phyloP scores from a whole-genome alignment of 768 basidiomycete genomes.

The Leccinum boreale region DNA sequence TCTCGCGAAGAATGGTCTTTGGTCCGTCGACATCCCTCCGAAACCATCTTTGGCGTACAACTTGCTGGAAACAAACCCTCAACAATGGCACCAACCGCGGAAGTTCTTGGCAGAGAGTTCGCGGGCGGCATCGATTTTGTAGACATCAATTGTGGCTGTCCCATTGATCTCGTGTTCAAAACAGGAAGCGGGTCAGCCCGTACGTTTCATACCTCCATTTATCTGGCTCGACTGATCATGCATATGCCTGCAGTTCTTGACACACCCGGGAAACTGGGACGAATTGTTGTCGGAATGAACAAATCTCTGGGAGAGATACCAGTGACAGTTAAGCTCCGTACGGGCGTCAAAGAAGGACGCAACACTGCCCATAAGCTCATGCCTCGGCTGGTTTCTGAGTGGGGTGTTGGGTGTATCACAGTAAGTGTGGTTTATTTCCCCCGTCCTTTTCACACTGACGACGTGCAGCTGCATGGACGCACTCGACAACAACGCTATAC shows the following conservation, averaged over 20 bases:
- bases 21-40: slow-evolving; percentile 83
- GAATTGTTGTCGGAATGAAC: slow-evolving; percentile 89
- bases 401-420: slow-evolving; percentile 44
- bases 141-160: slow-evolving; percentile 95
- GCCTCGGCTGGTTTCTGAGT: slow-evolving; percentile 64
- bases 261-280: slow-evolving; percentile 74
- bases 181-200: slow-evolving; percentile 86
- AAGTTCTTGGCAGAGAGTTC: slow-evolving; percentile 71
- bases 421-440: slow-evolving; percentile 19
- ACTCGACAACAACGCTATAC: slow-evolving; percentile 94
- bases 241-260: slow-evolving; percentile 66
- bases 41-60: slow-evolving; percentile 87
- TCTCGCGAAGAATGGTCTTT: slow-evolving; percentile 96
- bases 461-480: slow-evolving; percentile 83
- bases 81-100: slow-evolving; percentile 75
- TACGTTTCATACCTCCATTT: slow-evolving; percentile 25
- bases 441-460: background rate
- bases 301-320: slow-evolving; percentile 87
- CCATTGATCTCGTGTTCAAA: slow-evolving; percentile 94
- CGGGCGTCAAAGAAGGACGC: slow-evolving; percentile 85
- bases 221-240: background rate
- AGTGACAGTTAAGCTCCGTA: slow-evolving; percentile 87
- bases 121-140: slow-evolving; percentile 77
- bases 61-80: slow-evolving; percentile 86
- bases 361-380: slow-evolving; percentile 90